phyloP scores from a whole-genome alignment of 371 early-diverging fungal species.

The Mortierella sp. region DNA sequence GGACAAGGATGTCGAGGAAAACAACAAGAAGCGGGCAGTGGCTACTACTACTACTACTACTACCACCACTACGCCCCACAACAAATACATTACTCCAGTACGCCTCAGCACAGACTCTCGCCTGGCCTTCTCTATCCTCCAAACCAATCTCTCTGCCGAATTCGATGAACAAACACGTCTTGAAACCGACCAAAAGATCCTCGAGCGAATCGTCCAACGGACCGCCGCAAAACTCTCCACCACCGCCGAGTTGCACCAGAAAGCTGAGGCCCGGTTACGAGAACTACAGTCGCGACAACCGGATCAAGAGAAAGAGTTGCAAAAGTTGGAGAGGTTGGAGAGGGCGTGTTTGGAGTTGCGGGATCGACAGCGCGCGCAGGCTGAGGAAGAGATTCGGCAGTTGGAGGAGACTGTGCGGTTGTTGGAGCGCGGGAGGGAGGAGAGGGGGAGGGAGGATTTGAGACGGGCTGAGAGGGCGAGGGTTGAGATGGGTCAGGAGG shows the following conservation, averaged over 20 bases:
- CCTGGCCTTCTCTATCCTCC: constrained; percentile 45
- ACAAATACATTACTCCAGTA: constrained; percentile 14
- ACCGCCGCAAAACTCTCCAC: constrained; percentile 7
- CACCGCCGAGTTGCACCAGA: constrained; percentile 7
- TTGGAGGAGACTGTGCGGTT: constrained; percentile 25
- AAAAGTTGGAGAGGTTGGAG: constrained; percentile 25
- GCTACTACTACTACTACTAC: background rate
- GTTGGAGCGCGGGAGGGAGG: constrained; percentile 11
- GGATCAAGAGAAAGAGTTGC: constrained; percentile 24
- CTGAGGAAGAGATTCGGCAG: constrained; percentile 29
- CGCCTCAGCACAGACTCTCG: constrained; percentile 44
- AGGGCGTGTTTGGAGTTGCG: constrained; percentile 19
- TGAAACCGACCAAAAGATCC: constrained; percentile 29
- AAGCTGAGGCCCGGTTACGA: constrained; percentile 25
- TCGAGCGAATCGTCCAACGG: constrained; percentile 22
- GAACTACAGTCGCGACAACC: constrained; percentile 19
- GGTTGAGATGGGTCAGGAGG: background rate
- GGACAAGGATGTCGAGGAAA: constrained; percentile 2
- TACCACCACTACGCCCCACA: background rate
- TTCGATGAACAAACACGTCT: constrained; percentile 44
- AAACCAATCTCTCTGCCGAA: constrained; percentile 30
- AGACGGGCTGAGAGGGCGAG: background rate
- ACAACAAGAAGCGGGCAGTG: background rate
- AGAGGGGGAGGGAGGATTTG: background rate
- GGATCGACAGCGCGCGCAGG: constrained; percentile 29